These are phyloP conservation scores for Salvia miltiorrhiza DNA, from an alignment of 257 asterid species.

Conservation along the genomic window DNA sequence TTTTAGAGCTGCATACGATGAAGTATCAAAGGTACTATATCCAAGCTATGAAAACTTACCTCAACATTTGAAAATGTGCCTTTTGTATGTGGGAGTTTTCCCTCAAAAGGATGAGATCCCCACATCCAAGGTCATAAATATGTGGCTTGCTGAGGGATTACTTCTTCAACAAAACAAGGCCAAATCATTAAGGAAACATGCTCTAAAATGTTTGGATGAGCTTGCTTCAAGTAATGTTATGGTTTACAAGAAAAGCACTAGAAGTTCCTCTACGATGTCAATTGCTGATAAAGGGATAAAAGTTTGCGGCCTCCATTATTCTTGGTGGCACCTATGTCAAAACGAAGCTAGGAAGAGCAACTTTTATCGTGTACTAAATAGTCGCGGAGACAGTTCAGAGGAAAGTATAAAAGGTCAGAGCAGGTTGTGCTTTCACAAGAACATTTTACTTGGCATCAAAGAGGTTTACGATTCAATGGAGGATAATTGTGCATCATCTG, in stretches of 20 bases:
- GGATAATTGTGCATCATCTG: slow-evolving; percentile 13
- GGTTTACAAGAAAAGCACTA: background rate
- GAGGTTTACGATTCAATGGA: background rate
- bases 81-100: slow-evolving; percentile 15
- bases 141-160: slow-evolving; percentile 17
- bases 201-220: background rate
- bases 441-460: slow-evolving; percentile 3
- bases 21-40: slow-evolving; percentile 7
- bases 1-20: slow-evolving; percentile 1
- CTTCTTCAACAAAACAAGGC: background rate
- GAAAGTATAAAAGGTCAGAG: background rate
- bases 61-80: background rate
- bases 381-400: background rate
- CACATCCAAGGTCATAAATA: background rate
- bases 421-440: background rate
- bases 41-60: slow-evolving; percentile 18
- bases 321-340: background rate
- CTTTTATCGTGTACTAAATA: background rate
- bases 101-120: slow-evolving; percentile 1
- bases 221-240: slow-evolving; percentile 4
- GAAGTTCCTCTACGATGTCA: background rate
- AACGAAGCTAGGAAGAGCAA: slow-evolving; percentile 9
- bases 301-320: background rate
- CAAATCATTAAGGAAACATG: background rate
- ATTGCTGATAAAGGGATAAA: background rate